Evolutionary conservation across 306 rosid genomes (phyloP).

Genomic region (Citrullus colocynthis): DNA sequence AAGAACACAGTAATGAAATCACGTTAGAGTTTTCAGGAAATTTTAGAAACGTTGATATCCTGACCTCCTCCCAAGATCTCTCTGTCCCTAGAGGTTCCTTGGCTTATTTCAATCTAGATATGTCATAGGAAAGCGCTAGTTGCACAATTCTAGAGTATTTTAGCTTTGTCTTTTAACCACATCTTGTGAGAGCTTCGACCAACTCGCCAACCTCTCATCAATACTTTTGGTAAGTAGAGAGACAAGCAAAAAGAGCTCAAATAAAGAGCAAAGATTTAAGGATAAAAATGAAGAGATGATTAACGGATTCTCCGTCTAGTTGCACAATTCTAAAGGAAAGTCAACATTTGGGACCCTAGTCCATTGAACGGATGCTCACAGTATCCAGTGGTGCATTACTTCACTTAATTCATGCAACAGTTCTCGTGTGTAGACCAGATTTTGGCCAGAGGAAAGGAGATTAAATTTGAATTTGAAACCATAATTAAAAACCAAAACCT

Average conservation of each 20-base stretch:
- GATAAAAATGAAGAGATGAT: background rate
- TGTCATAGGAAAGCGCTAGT: background rate
- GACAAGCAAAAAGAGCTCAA: background rate
- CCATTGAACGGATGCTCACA: background rate
- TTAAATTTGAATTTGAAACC: background rate
- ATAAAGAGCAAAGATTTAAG: background rate
- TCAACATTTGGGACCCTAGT: background rate
- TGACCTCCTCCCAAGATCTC: background rate
- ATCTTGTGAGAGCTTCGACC: background rate
- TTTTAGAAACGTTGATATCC: background rate
- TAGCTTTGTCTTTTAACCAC: background rate
- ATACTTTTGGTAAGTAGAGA: background rate
- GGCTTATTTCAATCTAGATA: background rate
- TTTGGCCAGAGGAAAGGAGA: background rate
- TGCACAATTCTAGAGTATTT: background rate
- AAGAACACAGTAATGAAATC: background rate
- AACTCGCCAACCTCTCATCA: background rate
- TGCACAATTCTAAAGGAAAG: background rate
- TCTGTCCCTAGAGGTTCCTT: background rate
- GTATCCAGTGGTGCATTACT: background rate
- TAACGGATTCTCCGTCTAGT: background rate
- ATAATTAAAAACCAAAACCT: background rate
- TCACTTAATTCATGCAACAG: background rate
- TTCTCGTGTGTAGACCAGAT: background rate
- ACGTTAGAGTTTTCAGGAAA: background rate